A percentile compares a stretch with the other conserved stretches of the same genome.
Evolutionary conservation across 2,329 filamentous ascomycete genomes (phyloP).

Genomic region (Beauveria brongniartii): DNA sequence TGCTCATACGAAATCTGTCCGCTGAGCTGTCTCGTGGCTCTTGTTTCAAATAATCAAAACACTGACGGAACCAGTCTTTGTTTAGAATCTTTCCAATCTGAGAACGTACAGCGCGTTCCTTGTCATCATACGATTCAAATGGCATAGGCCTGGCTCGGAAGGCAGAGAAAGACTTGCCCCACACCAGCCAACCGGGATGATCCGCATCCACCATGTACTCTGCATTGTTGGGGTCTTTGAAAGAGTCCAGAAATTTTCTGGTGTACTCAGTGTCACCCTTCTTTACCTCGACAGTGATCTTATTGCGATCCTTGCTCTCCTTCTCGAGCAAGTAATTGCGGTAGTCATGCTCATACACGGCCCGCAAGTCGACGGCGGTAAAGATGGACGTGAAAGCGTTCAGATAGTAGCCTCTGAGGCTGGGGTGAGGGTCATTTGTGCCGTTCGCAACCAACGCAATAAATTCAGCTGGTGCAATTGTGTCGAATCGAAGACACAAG

Average conservation of each 20-base stretch:
- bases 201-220: constrained; percentile 89
- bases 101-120: constrained; percentile 64
- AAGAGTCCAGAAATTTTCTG: constrained; percentile 65
- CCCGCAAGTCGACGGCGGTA: constrained; percentile 78
- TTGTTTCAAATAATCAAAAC: constrained; percentile 92
- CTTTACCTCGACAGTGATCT: constrained; percentile 63
- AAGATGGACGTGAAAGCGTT: constrained; percentile 71
- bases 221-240: constrained; percentile 57
- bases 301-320: constrained; percentile 64
- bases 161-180: constrained; percentile 80
- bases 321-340: constrained; percentile 77
- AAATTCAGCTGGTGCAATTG: constrained; percentile 71
- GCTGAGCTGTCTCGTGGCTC: constrained; percentile 75
- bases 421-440: constrained; percentile 84
- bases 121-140: constrained; percentile 68
- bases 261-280: constrained; percentile 75
- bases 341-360: constrained; percentile 78
- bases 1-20: constrained; percentile 85
- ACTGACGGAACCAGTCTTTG: constrained; percentile 76
- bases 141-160: constrained; percentile 62
- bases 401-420: constrained; percentile 71
- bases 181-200: constrained; percentile 92
- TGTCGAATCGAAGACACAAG: constrained; percentile 84
- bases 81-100: constrained; percentile 77
- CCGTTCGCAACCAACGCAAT: constrained; percentile 76